These are phyloP conservation scores for Chenopodium suecicum DNA, from an alignment of 148 eudicot genomes.

Conservation along the genomic window DNA sequence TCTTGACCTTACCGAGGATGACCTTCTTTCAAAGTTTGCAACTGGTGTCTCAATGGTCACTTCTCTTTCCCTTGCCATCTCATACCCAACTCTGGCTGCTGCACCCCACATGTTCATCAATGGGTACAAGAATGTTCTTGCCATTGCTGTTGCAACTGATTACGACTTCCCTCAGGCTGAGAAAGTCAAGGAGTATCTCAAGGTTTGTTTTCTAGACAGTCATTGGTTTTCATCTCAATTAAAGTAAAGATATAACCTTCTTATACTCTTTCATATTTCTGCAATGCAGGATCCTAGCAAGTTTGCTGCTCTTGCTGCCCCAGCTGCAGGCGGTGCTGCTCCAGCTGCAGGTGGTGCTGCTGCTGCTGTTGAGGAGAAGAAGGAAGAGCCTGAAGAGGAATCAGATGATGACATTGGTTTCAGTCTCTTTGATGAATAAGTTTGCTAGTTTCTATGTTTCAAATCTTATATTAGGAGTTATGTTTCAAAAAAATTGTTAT, in stretches of 20 bases:
- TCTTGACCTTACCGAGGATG: conserved; percentile 66
- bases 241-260: background rate
- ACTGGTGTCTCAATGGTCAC: conserved; percentile 59
- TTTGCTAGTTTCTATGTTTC: background rate
- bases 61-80: conserved; percentile 51
- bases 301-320: conserved; percentile 53
- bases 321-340: conserved; percentile 41
- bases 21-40: conserved; percentile 59
- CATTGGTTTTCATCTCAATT: background rate
- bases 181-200: conserved; percentile 68
- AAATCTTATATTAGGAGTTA: conserved; percentile 11
- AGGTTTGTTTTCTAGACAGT: conserved; percentile 24
- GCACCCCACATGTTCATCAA: conserved; percentile 77
- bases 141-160: conserved; percentile 59
- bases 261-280: background rate
- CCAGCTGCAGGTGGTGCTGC: conserved; percentile 43
- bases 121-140: conserved; percentile 63
- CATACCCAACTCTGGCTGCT: conserved; percentile 70
- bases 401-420: conserved; percentile 68
- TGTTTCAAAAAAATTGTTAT: background rate
- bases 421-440: conserved; percentile 50
- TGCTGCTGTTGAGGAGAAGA: conserved; percentile 54
- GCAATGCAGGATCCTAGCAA: conserved; percentile 64
- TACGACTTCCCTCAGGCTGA: conserved; percentile 65
- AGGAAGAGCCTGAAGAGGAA: conserved; percentile 62